Base-by-base conservation (phyloP, 176 grass and related monocot species). In the Phoenix dactylifera region DNA sequence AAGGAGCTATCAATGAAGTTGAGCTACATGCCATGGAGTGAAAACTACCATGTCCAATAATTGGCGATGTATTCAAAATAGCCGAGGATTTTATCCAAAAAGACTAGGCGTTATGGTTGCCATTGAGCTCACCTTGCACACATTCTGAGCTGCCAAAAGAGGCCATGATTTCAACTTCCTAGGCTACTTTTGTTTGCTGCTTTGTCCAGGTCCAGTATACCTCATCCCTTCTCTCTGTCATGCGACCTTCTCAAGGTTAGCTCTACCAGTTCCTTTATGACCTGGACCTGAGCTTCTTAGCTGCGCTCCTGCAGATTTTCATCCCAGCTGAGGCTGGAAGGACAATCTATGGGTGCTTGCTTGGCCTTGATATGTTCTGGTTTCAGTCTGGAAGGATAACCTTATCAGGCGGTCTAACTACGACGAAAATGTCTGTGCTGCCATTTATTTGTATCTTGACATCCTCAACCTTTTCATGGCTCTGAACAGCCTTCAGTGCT, bases 151-250 rank as follows among this genome's bases (percentile, higher is more conserved):
- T 4, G 65, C 65, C 52, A 68, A 55, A 22, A 67, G 65, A 55
- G 65, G 52, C 9, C 18, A 67, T 22, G 65, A 67, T 18, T 67
- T 67, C 65, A 67, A 26, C 51, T 68, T 68, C 52, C 65, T 68
- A 18, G 65, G n/a, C 65, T 50, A 3, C 54, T 67, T 28, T 51
- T 67, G 6, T 67, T 54, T 22, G 65, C 16, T 68, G 50, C 18
- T 26, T 56, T 18, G 55, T 68, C 52, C 65, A 68, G 26, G 52
- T 59, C 25, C 25, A 15, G 22, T 17, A 29, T 16, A 24, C 22
- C 57, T 16, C 15, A 9, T 59, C 24, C 12, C 23, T 26, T 25
- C 6, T 6, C 30, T 35, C 30, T 35, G 7, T 10, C 32, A 35
- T 35, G 7, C 0, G 10, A 35, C 32, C 32, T 9, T 35, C 32